A percentile compares a stretch with the other conserved stretches of the same genome.
Conservation (phyloP, 345 rosid genomes). For the Moricandia moricandioides region DNA sequence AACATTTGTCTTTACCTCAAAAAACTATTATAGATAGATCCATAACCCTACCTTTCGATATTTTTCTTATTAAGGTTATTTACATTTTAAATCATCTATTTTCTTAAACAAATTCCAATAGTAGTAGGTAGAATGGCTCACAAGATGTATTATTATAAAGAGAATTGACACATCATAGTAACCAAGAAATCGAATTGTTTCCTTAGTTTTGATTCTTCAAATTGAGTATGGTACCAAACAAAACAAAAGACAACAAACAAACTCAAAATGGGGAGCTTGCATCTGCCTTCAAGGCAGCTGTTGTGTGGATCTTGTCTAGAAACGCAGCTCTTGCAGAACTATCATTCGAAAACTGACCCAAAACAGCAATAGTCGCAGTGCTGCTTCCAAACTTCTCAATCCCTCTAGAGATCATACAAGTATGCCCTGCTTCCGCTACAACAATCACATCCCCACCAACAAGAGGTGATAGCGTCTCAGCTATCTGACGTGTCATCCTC, state of each 20-base stretch:
- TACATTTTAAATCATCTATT: neutral
- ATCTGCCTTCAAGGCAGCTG: conserved; percentile 21
- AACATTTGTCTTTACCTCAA: neutral
- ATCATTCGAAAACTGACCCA: conserved; percentile 75
- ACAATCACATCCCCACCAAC: conserved; percentile 87
- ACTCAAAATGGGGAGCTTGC: conserved; percentile 18
- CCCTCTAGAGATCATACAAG: conserved; percentile 95
- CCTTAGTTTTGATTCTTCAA: conserved; percentile 9
- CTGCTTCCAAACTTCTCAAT: conserved; percentile 91
- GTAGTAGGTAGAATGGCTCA: neutral
- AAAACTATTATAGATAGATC: neutral
- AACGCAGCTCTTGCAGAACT: conserved; percentile 54
- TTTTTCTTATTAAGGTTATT: neutral
- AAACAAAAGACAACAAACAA: conserved; percentile 3
- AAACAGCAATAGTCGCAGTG: conserved; percentile 74
- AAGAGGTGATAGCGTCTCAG: conserved; percentile 65
- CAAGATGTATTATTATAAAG: neutral
- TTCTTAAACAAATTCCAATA: neutral
- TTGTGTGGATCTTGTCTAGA: conserved; percentile 52
- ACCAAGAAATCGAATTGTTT: conserved; percentile 15
- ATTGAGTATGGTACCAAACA: neutral
- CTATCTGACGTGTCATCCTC: conserved; percentile 85
- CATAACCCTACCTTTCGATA: neutral
- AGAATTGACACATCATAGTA: neutral
- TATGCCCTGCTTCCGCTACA: conserved; percentile 83